phyloP scores from a whole-genome alignment of 2,329 filamentous ascomycete species.

The Intubia oerlemansii region DNA sequence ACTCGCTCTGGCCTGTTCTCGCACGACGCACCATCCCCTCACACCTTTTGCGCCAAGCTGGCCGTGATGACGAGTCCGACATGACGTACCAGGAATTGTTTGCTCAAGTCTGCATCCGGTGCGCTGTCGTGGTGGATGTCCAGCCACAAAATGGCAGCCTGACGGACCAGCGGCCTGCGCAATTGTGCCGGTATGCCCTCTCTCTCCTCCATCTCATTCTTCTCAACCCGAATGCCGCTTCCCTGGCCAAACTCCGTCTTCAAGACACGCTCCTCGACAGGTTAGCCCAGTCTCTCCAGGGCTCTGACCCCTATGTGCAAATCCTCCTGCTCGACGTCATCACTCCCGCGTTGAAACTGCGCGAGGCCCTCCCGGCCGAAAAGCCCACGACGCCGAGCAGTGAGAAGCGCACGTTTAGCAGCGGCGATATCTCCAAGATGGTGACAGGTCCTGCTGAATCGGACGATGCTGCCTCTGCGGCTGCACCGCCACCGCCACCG shows the following conservation, averaged over 20 bases:
- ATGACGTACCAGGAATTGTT: conserved; percentile 47
- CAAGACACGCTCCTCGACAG: conserved; percentile 51
- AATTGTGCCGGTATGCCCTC: conserved; percentile 50
- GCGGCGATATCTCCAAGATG: conserved; percentile 2
- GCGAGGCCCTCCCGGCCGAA: conserved; percentile 17
- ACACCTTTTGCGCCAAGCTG: conserved; percentile 21
- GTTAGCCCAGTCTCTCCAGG: conserved; percentile 36
- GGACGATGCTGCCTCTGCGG: background rate
- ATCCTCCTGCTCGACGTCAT: conserved; percentile 61
- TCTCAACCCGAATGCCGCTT: conserved; percentile 35
- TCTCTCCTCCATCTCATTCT: conserved; percentile 50
- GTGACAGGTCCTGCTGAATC: background rate
- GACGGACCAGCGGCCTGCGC: conserved; percentile 29
- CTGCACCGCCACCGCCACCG: conserved; percentile 30
- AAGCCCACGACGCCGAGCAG: conserved; percentile 15
- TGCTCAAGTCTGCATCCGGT: conserved; percentile 41
- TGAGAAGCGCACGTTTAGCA: conserved; percentile 23
- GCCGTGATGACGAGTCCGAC: conserved; percentile 25
- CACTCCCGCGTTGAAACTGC: conserved; percentile 49
- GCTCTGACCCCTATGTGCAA: conserved; percentile 49
- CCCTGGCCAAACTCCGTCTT: conserved; percentile 40
- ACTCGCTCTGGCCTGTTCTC: conserved; percentile 48
- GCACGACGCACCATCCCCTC: conserved; percentile 36
- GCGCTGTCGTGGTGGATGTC: conserved; percentile 22
- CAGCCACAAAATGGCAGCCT: conserved; percentile 12